Evolutionary conservation across 345 rosid species (phyloP).

Genomic region (Barbarea vulgaris): DNA sequence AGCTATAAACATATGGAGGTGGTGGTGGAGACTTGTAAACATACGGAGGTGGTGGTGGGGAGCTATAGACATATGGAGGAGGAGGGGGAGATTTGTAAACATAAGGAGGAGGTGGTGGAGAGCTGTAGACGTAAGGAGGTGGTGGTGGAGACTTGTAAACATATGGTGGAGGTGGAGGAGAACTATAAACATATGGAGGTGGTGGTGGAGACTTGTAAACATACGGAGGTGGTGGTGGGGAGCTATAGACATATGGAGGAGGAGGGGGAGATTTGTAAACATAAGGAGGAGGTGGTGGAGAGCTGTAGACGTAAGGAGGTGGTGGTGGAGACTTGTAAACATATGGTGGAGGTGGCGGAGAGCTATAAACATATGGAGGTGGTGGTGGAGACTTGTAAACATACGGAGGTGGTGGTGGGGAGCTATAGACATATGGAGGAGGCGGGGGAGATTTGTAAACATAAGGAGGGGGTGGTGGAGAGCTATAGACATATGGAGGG

Average conservation of each 20-base stretch:
- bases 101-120: slow-evolving; percentile 6
- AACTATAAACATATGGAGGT: neutral
- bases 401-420: neutral
- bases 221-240: neutral
- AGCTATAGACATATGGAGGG: neutral
- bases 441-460: neutral
- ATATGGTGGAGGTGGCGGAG: neutral
- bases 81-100: neutral
- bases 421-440: neutral
- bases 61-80: neutral
- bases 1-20: neutral
- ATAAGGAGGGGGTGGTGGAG: neutral
- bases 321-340: neutral
- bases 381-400: neutral
- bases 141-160: neutral
- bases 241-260: neutral
- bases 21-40: neutral
- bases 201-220: neutral
- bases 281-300: neutral
- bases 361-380: neutral
- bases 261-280: neutral
- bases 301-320: neutral
- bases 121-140: neutral
- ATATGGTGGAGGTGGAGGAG: neutral
- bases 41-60: neutral